Base-by-base conservation (phyloP, 306 rosid genomes). In the Oxytropis ochrocephala region DNA sequence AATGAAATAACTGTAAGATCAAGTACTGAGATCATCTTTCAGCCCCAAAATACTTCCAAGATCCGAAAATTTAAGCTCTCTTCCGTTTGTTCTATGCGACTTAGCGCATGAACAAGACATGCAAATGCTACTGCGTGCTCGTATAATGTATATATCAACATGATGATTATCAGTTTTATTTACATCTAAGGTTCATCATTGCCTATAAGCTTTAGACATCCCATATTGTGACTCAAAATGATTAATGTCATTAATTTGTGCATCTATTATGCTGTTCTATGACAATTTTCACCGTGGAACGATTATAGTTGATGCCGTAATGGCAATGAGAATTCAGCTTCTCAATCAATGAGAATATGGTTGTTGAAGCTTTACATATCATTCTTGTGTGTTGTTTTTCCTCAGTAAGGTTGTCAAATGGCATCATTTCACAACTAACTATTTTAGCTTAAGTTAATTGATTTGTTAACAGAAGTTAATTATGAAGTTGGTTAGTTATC, bases 1-100 rank as follows among this genome's bases (percentile, higher is more conserved):
- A 88, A 67, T 16, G 99, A 94, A 81, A 89, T 75, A 41, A 78
- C 63, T 7, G 95, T 91, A 18, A 88, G 86, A 85, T 87, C 99
- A 24, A 81, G 83, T 51, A 94, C 95, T 0, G 99, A 88, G 81
- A 81, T 94, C 36, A 16, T 85, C 71, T 88, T 94, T 80, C 91
- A 87, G 82, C 91, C 85, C 5, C 64, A 72, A 24, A 80, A 83
- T 73, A 75, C 85, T 60, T 49, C 83, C 0, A 91, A 83, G 89
- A 78, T 78, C 77, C 74, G 85, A 43, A 88, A 91, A 79, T 82
- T 87, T 65, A 85, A 88, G 86, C 86, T 94, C 52, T 85, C 96
- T 61, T 90, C 97, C 13, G 47, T 94, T 39, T 19, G 52, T 64
- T 87, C 97, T 47, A 36, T 90, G 85, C 43, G 83, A n/a, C 95